Evolutionary conservation across 2,329 filamentous ascomycete species (phyloP), one percentile per base, ranked within the genome.

Genomic region (Mariannaea sp.): DNA sequence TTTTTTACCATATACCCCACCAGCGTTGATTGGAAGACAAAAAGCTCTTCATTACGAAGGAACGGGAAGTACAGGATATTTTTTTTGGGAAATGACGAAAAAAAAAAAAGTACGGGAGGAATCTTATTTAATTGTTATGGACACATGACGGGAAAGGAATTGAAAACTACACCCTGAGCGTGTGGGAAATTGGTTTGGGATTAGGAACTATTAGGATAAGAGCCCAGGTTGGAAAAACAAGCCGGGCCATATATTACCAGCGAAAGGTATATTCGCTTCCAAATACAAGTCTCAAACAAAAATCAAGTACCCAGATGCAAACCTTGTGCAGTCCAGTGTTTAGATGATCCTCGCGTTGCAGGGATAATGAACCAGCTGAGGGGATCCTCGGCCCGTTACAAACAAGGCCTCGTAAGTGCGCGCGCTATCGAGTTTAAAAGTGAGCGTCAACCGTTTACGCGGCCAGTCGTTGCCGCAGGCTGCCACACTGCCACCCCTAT

Each of bases 1-100:
- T 59, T 52, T 55, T 60, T 65, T 62, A 57, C 57, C 57, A 57
- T 62, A 65, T 65, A 65, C 63, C 63, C 62, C 59, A 65, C 58
- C 64, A 65, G 63, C 63, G 63, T 65, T 64, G 57, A 64, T 56
- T 56, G 62, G 58, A 64, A 53, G 50, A 54, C 16, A 13, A 43
- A 35, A 41, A 39, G 55, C 54, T 62, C 65, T 62, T 42, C 52
- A 59, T 56, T 63, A 57, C 50, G 57, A 65, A 59, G 59, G 59
- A 58, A 60, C 49, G 55, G 61, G 63, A 52, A 62, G 53, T 58
- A 65, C 59, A 66, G 63, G 51, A 65, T 59, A 60, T 35, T 19
- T 36, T 50, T 27, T 30, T 56, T 55, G 52, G 61, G 52, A 62
- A 49, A 55, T 46, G 36, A 55, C 24, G 46, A 8, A n/a, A 46